Conservation (phyloP, 2,329 filamentous ascomycete genomes). For the Neonectria sp. region DNA sequence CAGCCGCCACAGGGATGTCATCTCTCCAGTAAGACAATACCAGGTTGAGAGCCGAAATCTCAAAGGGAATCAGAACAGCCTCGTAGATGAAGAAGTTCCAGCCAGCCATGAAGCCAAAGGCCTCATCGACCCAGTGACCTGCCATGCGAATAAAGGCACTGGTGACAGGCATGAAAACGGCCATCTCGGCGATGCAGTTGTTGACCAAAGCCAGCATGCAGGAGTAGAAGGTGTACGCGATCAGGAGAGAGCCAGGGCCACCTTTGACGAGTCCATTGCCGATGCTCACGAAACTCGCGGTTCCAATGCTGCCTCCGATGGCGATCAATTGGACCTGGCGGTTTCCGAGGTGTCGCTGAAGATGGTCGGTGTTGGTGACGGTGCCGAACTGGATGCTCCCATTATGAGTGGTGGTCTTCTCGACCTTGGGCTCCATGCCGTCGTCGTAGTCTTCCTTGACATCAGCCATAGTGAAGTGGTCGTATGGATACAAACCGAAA, state of each 20-base stretch:
- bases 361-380: slow-evolving; percentile 19
- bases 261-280: slow-evolving; percentile 34
- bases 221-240: slow-evolving; percentile 31
- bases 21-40: slow-evolving; percentile 34
- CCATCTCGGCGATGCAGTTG: slow-evolving; percentile 35
- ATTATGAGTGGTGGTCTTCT: slow-evolving; percentile 15
- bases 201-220: slow-evolving; percentile 33
- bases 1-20: slow-evolving; percentile 33
- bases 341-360: slow-evolving; percentile 32
- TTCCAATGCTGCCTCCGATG: slow-evolving; percentile 35
- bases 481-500: not conserved
- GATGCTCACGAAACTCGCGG: slow-evolving; percentile 35
- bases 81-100: slow-evolving; percentile 38
- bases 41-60: slow-evolving; percentile 34
- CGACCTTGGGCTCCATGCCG: slow-evolving; percentile 24
- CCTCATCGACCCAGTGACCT: slow-evolving; percentile 35
- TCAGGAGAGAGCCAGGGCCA: slow-evolving; percentile 28
- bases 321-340: slow-evolving; percentile 36
- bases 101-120: slow-evolving; percentile 35
- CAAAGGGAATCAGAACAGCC: slow-evolving; percentile 32
- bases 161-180: slow-evolving; percentile 32
- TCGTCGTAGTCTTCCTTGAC: slow-evolving; percentile 26
- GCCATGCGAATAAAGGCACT: slow-evolving; percentile 36
- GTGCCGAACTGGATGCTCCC: slow-evolving; percentile 26
- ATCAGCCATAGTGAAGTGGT: slow-evolving; percentile 16